Base-by-base conservation (phyloP, 2,329 filamentous ascomycete genomes). In the Thelonectria rubi region DNA sequence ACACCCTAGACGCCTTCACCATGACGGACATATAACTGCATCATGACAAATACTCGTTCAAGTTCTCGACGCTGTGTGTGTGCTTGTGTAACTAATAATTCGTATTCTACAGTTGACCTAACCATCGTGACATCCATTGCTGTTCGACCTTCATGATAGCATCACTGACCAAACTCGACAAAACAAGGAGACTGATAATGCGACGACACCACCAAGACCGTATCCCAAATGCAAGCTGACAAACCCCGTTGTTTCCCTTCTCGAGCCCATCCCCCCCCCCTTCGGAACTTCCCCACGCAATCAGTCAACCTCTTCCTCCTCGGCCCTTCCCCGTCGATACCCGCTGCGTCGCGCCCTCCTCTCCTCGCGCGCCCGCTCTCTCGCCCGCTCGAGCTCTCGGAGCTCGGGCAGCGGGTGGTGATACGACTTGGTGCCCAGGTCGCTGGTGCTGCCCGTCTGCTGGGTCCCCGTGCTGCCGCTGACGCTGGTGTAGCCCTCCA, bases 401-500 rank as follows among this genome's bases (percentile, higher is more conserved):
- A 85, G 72, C 65, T 85, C 84, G 2, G 85, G 85, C 72, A 86
- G 84, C 39, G 81, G 75, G 66, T 86, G 84, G 65, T 78, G 79
- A 70, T 88, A 87, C 39, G 83, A 81, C 79, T 86, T 87, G 66
- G 84, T 86, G 30, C 85, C 85, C 9, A 82, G 66, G 2, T 87
- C 84, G 71, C 81, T 82, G 46, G 75, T 75, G 73, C 74, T 60
- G 72, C 73, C 59, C 3, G 80, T 79, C 10, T 56, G 39, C 30
- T 37, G 40, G 21, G 70, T 80, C 62, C 54, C 68, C 45, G 40
- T 68, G 61, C 39, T 69, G 61, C 77, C 76, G 48, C 68, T 71
- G 71, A 76, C 79, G 52, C 75, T 75, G 30, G 77, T 76, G 7
- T 61, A 69, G 32, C 75, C 75, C 63, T 76, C 77, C 24, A 72